These are phyloP conservation scores for Monosporascus sp. DNA, from an alignment of 2,329 filamentous ascomycete species.

Conservation along the genomic window DNA sequence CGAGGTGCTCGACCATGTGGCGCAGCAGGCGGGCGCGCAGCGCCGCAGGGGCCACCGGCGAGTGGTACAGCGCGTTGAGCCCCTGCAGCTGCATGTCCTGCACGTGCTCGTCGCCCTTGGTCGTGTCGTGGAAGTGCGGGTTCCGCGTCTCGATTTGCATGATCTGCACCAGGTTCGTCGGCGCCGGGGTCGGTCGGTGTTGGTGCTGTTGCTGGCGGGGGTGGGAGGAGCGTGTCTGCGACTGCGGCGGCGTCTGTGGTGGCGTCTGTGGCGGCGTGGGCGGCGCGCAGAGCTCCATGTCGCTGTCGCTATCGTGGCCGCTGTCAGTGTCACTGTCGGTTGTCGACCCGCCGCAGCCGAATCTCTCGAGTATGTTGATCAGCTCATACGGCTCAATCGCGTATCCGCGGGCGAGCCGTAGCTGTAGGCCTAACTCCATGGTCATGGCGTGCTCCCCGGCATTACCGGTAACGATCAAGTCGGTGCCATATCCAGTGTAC, in stretches of 20 bases:
- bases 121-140: conserved; percentile 27
- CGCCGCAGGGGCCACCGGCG: conserved; percentile 1
- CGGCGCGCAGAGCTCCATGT: conserved; percentile 1
- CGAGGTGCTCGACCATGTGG: conserved; percentile 1
- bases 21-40: conserved; percentile 2
- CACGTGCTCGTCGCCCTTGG: conserved; percentile 23
- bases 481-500: conserved; percentile 2
- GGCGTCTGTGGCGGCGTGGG: background rate
- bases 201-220: background rate
- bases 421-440: conserved; percentile 29
- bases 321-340: background rate
- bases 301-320: background rate
- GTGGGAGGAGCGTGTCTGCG: background rate
- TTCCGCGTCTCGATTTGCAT: conserved; percentile 27
- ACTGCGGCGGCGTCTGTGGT: background rate
- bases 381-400: conserved; percentile 30
- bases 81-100: conserved; percentile 24
- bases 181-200: background rate
- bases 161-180: conserved; percentile 12
- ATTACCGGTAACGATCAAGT: conserved; percentile 27
- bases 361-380: conserved; percentile 22
- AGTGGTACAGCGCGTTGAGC: conserved; percentile 26
- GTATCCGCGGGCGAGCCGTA: conserved; percentile 26
- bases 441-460: conserved; percentile 31
- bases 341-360: conserved; percentile 2